Conservation (phyloP, 2,329 filamentous ascomycete genomes). For the Allantophomopsis cytisporea region DNA sequence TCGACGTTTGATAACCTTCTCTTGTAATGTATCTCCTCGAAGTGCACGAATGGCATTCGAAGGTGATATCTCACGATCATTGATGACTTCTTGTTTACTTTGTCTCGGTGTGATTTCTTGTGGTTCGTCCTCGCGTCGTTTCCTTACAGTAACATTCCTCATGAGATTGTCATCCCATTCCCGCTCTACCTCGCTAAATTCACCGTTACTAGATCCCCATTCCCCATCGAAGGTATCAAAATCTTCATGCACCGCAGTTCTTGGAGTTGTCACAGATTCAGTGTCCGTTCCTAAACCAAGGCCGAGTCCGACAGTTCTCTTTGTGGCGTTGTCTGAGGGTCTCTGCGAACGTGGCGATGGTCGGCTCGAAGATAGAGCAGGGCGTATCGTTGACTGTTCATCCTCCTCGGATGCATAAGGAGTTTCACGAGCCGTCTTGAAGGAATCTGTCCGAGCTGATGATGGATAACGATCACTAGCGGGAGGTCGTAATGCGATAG, state of each 20-base stretch:
- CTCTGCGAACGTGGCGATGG: conserved; percentile 7
- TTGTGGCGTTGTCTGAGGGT: conserved; percentile 4
- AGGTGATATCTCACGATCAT: conserved; percentile 32
- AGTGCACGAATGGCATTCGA: conserved; percentile 34
- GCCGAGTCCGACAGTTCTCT: conserved; percentile 16
- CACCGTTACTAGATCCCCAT: conserved; percentile 28
- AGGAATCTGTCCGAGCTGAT: conserved; percentile 42
- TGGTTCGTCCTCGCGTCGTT: conserved; percentile 15
- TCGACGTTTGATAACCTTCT: conserved; percentile 12
- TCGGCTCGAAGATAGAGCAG: conserved; percentile 10
- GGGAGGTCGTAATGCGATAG: conserved; percentile 30
- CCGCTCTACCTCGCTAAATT: conserved; percentile 30
- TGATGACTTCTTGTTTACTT: conserved; percentile 23
- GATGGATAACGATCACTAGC: conserved; percentile 29
- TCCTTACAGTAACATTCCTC: conserved; percentile 39
- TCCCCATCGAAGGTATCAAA: conserved; percentile 45
- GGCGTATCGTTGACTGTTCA: conserved; percentile 26
- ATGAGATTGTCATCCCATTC: conserved; percentile 41
- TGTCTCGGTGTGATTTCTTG: conserved; percentile 11
- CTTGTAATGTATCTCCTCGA: conserved; percentile 13
- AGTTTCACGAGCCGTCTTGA: conserved; percentile 56
- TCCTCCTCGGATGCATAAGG: conserved; percentile 49
- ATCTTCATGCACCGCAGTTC: conserved; percentile 20
- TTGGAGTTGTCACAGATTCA: conserved; percentile 17
- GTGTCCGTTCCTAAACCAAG: conserved; percentile 24